Evolutionary conservation across 1,284 basidiomycete genomes (phyloP), one percentile per base, ranked within the genome.

Genomic region (Microbotryum violaceum): DNA sequence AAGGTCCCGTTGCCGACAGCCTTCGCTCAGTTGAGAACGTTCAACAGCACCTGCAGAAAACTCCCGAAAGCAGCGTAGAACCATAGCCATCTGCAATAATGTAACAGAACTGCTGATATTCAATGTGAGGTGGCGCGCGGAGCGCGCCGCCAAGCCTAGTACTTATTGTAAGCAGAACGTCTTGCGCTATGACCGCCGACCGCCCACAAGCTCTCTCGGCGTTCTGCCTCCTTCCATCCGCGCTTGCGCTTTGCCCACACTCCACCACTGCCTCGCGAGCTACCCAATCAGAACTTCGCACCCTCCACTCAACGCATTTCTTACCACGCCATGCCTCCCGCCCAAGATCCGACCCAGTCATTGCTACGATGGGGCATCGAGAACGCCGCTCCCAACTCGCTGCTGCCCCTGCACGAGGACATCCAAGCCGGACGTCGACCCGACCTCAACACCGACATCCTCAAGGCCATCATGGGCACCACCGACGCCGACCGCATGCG

Each of bases 401-500:
- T 69, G 46, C 46, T 56, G 10, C 37, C 56, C 6, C 50, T 64
- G 4, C 56, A 63, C 7, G 59, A 62, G 31, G 57, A 67, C 12
- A 56, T 69, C 52, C 53, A 67, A 31, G 52, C 54, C 4, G 68
- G 68, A 16, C 58, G 56, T 25, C 62, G 68, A 2, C 68, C 63
- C 27, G 69, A 68, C 46, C 75, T 91, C 27, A 85, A 90, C 76
- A 84, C 89, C 1, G 89, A 78, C 46, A 83, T 94, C 67, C 85
- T 94, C 68, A 89, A 93, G 72, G 75, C 83, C 72, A 91, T 96
- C 70, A 80, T 96, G 60, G 91, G 91, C 27, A 89, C 87, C 71
- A 82, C 86, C 1, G 92, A 96, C 73, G 82, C 88, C 2, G 83
- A 84, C 62, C 78, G 85, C 49, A 94, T 96, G 90, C 89, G 88